A percentile compares a stretch with the other conserved stretches of the same genome.
phyloP scores from a whole-genome alignment of 192 early-diverging fungal species.

The Lobulomyces angularis region DNA sequence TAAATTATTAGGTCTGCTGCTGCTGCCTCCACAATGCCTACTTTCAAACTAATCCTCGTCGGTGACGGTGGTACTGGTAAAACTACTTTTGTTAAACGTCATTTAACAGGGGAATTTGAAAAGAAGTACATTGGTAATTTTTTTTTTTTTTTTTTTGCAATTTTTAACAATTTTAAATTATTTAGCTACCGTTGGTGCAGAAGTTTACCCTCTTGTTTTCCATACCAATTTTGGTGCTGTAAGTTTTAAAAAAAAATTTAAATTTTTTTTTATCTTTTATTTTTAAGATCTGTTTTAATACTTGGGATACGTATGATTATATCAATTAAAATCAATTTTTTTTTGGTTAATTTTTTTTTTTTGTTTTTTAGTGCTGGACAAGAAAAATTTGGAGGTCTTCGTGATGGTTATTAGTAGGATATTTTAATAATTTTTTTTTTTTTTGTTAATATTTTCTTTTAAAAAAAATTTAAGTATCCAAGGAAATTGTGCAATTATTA shows the following conservation, averaged over 20 bases:
- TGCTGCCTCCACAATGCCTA: conserved; percentile 5
- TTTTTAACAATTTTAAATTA: conserved; percentile 7
- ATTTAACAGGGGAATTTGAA: conserved; percentile 98
- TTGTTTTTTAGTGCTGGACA: conserved; percentile 63
- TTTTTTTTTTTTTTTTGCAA: no score
- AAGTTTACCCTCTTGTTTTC: conserved; percentile 96
- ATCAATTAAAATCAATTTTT: conserved; percentile 13
- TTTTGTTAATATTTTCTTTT: no score
- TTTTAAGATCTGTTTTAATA: conserved; percentile 99
- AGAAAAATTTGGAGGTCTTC: conserved; percentile 99
- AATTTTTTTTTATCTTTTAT: no score
- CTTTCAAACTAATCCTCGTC: conserved; percentile 44
- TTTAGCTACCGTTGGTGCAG: conserved; percentile 95
- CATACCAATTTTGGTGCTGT: conserved; percentile 91
- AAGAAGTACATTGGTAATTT: conserved; percentile 96
- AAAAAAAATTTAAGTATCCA: conserved; percentile 52
- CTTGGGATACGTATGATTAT: conserved; percentile 98
- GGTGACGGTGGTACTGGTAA: conserved; percentile 99
- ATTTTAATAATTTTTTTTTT: no score
- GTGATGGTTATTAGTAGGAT: conserved; percentile 97
- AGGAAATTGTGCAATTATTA: conserved; percentile 99
- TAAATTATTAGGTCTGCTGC: neutral
- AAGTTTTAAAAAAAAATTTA: no score
- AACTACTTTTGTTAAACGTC: conserved; percentile 99
- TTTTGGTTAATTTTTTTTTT: conserved; percentile 1